Percentiles rank a stretch among this genome's conserved stretches.
These are phyloP conservation scores for Detonula confervacea DNA, from an alignment of 352 stramenopile species.

Conservation along the genomic window DNA sequence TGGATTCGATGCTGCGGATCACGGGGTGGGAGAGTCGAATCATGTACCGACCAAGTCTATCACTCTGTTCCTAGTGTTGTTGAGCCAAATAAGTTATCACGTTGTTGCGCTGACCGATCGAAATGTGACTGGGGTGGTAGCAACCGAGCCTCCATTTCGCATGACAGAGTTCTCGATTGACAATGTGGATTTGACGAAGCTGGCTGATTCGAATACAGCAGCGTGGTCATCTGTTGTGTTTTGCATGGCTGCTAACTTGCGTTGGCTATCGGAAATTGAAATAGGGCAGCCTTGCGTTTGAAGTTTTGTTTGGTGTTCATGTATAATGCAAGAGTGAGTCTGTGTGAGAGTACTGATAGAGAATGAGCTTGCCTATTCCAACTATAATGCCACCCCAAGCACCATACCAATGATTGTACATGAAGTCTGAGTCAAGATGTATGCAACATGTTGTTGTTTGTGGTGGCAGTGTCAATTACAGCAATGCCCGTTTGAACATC, in stretches of 20 bases:
- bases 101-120: conserved; percentile 17
- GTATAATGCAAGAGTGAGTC: too few relatives aligned
- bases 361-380: too few relatives aligned
- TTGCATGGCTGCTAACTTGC: conserved; percentile 41
- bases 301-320: too few relatives aligned
- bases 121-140: neutral
- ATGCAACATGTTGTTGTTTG: too few relatives aligned
- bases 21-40: neutral
- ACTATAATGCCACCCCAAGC: too few relatives aligned
- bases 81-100: conserved; percentile 37
- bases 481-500: too few relatives aligned
- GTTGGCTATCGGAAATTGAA: too few relatives aligned
- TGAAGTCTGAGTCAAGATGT: too few relatives aligned
- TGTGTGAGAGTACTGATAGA: too few relatives aligned
- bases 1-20: conserved; percentile 26
- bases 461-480: too few relatives aligned
- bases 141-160: conserved; percentile 26
- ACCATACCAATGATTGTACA: too few relatives aligned
- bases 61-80: conserved; percentile 32
- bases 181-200: conserved; percentile 35
- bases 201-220: conserved; percentile 21
- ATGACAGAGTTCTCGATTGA: conserved; percentile 42
- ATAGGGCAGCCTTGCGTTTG: too few relatives aligned
- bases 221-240: conserved; percentile 49
- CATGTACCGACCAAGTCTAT: conserved; percentile 33